These are phyloP conservation scores for Aschersonia sp. DNA, from an alignment of 2,329 filamentous ascomycete species.

Conservation along the genomic window DNA sequence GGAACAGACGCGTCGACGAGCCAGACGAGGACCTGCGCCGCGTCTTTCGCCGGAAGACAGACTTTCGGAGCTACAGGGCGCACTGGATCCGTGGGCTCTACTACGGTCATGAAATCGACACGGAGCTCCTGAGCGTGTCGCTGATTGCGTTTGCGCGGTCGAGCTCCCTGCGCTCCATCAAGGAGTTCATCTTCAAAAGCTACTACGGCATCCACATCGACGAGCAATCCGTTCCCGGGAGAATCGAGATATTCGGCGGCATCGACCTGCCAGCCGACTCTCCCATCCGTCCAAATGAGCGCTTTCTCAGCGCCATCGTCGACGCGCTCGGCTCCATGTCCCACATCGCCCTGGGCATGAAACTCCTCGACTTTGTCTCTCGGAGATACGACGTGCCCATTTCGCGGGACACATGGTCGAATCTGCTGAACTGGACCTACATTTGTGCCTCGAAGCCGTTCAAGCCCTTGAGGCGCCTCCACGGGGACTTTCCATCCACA, in stretches of 20 bases:
- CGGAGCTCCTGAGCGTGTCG: conserved; percentile 23
- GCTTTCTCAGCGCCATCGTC: conserved; percentile 51
- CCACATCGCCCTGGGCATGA: conserved; percentile 41
- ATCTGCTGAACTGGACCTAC: conserved; percentile 54
- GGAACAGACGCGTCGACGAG: conserved; percentile 13
- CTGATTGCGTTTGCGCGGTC: conserved; percentile 27
- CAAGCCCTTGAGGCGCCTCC: conserved; percentile 19
- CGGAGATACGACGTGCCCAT: conserved; percentile 43
- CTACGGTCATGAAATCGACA: conserved; percentile 17
- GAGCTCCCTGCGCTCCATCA: conserved; percentile 18
- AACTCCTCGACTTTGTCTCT: conserved; percentile 49
- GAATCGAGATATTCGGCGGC: conserved; percentile 16
- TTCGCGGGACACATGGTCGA: conserved; percentile 43
- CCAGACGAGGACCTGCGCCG: conserved; percentile 12
- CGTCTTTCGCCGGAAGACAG: conserved; percentile 11
- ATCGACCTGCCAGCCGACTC: conserved; percentile 29
- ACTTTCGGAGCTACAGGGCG: conserved; percentile 10
- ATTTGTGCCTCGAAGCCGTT: conserved; percentile 30
- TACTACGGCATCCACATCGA: conserved; percentile 16
- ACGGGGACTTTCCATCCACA: conserved; percentile 13
- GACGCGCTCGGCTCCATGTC: conserved; percentile 55
- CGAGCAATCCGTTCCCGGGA: conserved; percentile 6
- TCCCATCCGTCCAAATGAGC: conserved; percentile 40
- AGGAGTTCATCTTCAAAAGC: conserved; percentile 15
- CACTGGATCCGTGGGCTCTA: conserved; percentile 14